These are phyloP conservation scores for Xylaria telfairii DNA, from an alignment of 495 filamentous ascomycete species.

Conservation along the genomic window DNA sequence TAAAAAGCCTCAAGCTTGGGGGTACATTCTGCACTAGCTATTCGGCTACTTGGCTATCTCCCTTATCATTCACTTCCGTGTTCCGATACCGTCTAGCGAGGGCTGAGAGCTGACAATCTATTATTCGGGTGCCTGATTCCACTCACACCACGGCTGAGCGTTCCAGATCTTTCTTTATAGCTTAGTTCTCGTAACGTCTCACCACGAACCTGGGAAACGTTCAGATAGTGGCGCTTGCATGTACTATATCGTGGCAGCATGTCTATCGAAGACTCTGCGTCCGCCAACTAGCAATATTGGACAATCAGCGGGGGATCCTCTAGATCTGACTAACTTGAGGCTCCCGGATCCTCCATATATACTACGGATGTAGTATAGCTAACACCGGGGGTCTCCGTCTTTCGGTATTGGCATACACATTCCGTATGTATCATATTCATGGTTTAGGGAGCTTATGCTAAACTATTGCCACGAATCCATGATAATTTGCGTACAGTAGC, in stretches of 20 bases:
- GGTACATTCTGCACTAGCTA: constrained; percentile 19
- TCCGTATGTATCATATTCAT: background rate
- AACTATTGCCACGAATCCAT: background rate
- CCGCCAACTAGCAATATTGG: background rate
- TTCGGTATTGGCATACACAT: background rate
- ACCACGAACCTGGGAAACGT: background rate
- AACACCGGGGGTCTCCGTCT: constrained; percentile 2
- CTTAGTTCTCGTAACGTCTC: background rate
- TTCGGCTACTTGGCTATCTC: background rate
- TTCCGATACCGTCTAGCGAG: background rate
- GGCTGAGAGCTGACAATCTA: constrained; percentile 13
- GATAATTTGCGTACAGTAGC: background rate
- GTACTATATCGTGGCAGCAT: constrained; percentile 1
- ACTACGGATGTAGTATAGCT: too few relatives aligned
- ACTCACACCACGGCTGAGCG: constrained; percentile 9
- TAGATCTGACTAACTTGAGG: background rate
- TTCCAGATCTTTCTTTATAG: constrained; percentile 14
- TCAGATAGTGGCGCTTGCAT: constrained; percentile 13
- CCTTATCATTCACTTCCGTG: constrained; percentile 6
- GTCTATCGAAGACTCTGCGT: constrained; percentile 3
- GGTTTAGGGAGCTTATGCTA: background rate
- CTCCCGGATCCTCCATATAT: background rate
- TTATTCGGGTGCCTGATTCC: background rate
- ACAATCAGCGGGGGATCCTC: background rate
- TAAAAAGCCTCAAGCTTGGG: constrained; percentile 21